Percentiles rank a stretch among this genome's conserved stretches.
phyloP scores from a whole-genome alignment of 164 flowering plant species.

The Vitis riparia region DNA sequence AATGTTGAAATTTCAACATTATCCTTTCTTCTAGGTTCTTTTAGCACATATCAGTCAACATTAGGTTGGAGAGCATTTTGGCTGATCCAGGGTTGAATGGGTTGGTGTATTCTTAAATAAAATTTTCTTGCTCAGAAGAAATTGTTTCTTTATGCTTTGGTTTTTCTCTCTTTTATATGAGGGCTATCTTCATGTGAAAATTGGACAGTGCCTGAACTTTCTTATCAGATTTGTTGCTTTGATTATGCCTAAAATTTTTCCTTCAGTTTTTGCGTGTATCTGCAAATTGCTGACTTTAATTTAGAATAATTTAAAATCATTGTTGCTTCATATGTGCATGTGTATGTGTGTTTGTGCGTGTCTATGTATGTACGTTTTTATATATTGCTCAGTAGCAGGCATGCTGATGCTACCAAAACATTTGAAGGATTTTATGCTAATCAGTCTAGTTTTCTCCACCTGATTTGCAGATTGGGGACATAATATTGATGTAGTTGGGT shows the following conservation, averaged over 20 bases:
- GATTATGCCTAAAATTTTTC: too few relatives aligned
- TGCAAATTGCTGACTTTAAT: background rate
- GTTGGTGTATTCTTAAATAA: too few relatives aligned
- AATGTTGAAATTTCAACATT: too few relatives aligned
- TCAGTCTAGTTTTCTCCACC: background rate
- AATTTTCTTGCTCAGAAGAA: too few relatives aligned
- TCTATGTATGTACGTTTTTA: background rate
- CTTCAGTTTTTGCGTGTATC: background rate
- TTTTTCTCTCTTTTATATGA: too few relatives aligned
- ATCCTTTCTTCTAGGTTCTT: too few relatives aligned
- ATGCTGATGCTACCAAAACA: background rate
- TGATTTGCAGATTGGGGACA: constrained; percentile 59
- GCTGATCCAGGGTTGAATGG: too few relatives aligned
- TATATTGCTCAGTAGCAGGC: background rate
- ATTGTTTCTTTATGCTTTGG: too few relatives aligned
- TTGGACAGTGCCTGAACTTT: background rate
- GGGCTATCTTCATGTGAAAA: background rate
- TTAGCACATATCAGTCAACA: too few relatives aligned
- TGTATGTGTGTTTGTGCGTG: too few relatives aligned
- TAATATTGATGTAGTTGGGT: constrained; percentile 61
- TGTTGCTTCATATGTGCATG: background rate
- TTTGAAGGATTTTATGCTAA: background rate
- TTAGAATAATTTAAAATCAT: background rate
- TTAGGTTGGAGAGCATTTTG: too few relatives aligned
- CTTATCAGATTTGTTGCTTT: background rate